Base-by-base conservation (phyloP, 2,329 filamentous ascomycete species). In the Emmonsia crescens region DNA sequence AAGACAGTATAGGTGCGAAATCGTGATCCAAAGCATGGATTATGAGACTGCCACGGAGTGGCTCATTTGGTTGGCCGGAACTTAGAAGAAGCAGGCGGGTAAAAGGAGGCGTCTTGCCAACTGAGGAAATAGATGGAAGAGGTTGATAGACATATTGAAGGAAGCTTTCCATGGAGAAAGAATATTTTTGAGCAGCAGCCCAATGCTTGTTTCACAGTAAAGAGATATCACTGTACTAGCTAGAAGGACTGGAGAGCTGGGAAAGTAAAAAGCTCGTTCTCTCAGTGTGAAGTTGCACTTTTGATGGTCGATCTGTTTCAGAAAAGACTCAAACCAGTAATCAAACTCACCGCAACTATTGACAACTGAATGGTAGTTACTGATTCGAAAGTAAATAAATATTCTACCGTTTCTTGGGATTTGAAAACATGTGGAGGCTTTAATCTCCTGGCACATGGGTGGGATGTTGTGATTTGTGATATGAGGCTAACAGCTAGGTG, bases 71-170 rank as follows among this genome's bases (percentile, higher is more conserved):
- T 42, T 31, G 40, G 10, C 59, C 59, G 9, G 59, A 46, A 44
- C 19, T 33, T 8, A 60, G 33, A 29, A 57, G 48, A 33, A 60
- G 51, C 12, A 60, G 49, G 21, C 59, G 59, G n/a, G 52, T 60
- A 31, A 59, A 59, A n/a, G 57, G 57, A 49, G 57, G 42, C 12
- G 57, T 51, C 14, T 40, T 40, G 42, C 57, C 57, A 19, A 59
- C 40, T 33, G 38, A 5, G 27, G 57, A 29, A 27, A 51, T 29
- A 12, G 42, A 14, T 36, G 57, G 57, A 51, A 59, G 57, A 33
- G 57, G 57, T 24, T 59, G 48, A 52, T 59, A 59, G 10, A n/a
- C 36, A n/a, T 33, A 52, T 48, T 36, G 40, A 51, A 29, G 8
- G 36, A 5, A 44, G 38, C 21, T 44, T 12, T 57, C 55, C 55